These are phyloP conservation scores for Fraxinus ornus DNA, from an alignment of 305 asterid species.

Conservation along the genomic window DNA sequence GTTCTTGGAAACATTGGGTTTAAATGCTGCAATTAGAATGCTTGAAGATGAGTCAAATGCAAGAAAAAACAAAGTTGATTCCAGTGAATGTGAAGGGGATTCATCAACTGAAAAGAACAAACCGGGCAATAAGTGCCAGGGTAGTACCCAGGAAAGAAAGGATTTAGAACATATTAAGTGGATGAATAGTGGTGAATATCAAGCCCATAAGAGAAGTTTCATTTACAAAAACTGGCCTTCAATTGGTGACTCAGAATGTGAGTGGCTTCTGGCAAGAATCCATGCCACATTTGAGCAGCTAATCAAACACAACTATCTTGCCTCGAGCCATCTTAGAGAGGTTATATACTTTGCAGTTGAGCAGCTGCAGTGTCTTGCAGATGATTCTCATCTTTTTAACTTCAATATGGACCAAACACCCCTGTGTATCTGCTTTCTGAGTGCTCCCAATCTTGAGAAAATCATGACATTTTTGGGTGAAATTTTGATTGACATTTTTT, in stretches of 20 bases:
- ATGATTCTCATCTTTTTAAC: conserved; percentile 64
- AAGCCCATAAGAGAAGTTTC: conserved; percentile 42
- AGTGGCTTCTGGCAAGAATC: conserved; percentile 75
- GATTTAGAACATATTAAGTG: conserved; percentile 41
- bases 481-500: conserved; percentile 58
- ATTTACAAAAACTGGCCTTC: conserved; percentile 65
- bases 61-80: conserved; percentile 40
- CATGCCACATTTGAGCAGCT: conserved; percentile 57
- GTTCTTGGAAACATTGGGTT: conserved; percentile 76
- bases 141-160: conserved; percentile 26
- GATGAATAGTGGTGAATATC: conserved; percentile 77
- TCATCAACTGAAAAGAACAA: conserved; percentile 51
- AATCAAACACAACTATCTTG: conserved; percentile 61
- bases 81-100: conserved; percentile 58
- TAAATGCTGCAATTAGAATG: conserved; percentile 52
- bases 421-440: conserved; percentile 72
- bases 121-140: conserved; percentile 38
- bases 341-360: conserved; percentile 81
- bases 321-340: conserved; percentile 81
- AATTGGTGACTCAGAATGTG: conserved; percentile 76
- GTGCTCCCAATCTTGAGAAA: conserved; percentile 67
- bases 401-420: conserved; percentile 69
- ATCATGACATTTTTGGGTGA: conserved; percentile 77
- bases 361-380: conserved; percentile 63
- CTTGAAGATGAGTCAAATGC: conserved; percentile 44